Base-by-base conservation (phyloP, 2,329 filamentous ascomycete species). In the Emericellopsis atlantica region DNA sequence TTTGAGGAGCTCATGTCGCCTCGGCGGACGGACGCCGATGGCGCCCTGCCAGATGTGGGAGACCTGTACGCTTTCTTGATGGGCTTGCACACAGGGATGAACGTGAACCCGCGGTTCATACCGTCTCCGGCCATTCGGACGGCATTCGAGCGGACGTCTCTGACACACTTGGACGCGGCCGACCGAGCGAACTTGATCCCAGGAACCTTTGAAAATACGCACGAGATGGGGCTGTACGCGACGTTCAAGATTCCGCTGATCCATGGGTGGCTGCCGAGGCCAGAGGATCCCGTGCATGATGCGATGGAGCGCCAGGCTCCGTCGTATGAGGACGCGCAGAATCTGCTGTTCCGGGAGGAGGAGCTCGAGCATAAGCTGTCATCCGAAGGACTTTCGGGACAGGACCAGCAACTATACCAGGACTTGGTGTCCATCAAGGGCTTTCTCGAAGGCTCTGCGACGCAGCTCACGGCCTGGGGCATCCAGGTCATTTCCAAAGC, bases 31-130 rank as follows among this genome's bases (percentile, higher is more conserved):
- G 74, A 76, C 37, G 60, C 65, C 3, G 75, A 80, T 29, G 72
- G 71, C 2, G 66, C 77, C 14, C 62, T 96, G 21, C 90, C 90
- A 0, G 92, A 96, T 55, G 82, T 96, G 9, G 75, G 81, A 31
- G 89, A 95, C 44, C 69, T 98, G 2, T 94, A 95, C 57, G 71
- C 74, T 6, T 98, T 98, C 54, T 67, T 98, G 2, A 76, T 92
- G 43, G 84, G 86, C 36, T 66, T 98, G 3, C 87, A 95, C 51
- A 96, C 89, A 0, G 92, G 92, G 32, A 95, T 98, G 85, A 98
- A 96, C 52, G 90, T 96, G 43, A 98, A 98, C 48, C 92, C 92
- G 3, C 78, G 84, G 16, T 92, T 95, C 47, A 72, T 93, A 7
- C 72, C 85, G 2, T 70, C 66, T 0, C 55, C 62, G 7, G 65